Base-by-base conservation (phyloP, 371 early-diverging fungal species). In the Fennellomyces sp. region DNA sequence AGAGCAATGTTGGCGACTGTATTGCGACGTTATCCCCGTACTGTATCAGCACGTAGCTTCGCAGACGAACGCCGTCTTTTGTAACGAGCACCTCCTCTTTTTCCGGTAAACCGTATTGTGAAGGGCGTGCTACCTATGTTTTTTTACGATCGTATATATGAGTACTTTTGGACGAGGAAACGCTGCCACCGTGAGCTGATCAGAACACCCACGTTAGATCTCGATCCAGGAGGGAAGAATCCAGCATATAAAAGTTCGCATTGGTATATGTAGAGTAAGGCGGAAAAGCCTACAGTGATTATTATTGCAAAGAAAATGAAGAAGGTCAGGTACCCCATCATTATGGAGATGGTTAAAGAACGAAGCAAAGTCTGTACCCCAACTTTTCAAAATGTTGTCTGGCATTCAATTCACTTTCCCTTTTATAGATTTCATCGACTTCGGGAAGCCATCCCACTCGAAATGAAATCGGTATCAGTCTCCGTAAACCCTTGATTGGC, bases 31-130 rank as follows among this genome's bases (percentile, higher is more conserved):
- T 83, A 30, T 80, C 78, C 21, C 66, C 76, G 4, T 66, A 69
- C 47, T 85, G 84, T 61, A 84, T 80, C 69, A 96, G 91, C 39
- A 92, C 70, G 73, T 93, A 97, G 3, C 90, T 91, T 49, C 83
- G 80, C 53, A 97, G 75, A 45, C 77, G 66, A 45, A 95, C 87
- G 30, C 85, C 86, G 75, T 97, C 98, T 19, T 82, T 75, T 26
- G 97, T 93, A 29, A 71, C 75, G 30, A 97, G 69, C 21, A 95
- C 75, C 19, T 91, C 91, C 56, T 97, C 95, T 55, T 81, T 93
- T 25, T 89, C 86, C 11, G 77, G 73, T 64, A 93, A 61, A 28
- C 87, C 82, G 73, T 83, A 86, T 49, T 90, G 88, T 42, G 89
- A 82, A 48, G 96, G 91, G 58, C 83, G 78, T 45, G 80, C 81